These are phyloP conservation scores for Aspergillus leporis DNA, from an alignment of 495 filamentous ascomycete species.

Conservation along the genomic window DNA sequence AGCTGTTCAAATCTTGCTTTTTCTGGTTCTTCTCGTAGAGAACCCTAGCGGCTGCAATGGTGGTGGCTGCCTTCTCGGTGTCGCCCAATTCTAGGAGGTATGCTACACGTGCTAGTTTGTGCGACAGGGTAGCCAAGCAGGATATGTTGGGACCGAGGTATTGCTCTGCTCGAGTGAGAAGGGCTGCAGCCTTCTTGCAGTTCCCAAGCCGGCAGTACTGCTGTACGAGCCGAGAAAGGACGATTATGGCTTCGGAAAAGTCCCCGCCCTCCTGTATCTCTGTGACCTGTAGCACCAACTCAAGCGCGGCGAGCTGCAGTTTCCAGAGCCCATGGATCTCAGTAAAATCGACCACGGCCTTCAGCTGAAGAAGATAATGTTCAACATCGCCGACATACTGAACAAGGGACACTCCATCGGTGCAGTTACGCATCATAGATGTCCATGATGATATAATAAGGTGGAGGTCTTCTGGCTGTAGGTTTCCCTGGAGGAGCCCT, in stretches of 20 bases:
- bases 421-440: constrained; percentile 37
- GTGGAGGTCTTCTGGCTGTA: constrained; percentile 50
- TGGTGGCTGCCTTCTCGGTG: constrained; percentile 49
- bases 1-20: constrained; percentile 28
- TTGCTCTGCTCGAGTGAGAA: constrained; percentile 59
- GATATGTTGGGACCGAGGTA: constrained; percentile 40
- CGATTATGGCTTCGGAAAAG: constrained; percentile 53
- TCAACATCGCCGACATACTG: constrained; percentile 61
- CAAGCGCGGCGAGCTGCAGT: constrained; percentile 47
- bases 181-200: constrained; percentile 67
- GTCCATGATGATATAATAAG: constrained; percentile 40
- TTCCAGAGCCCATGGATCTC: constrained; percentile 69
- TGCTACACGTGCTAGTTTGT: constrained; percentile 72
- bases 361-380: constrained; percentile 61
- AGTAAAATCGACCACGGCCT: constrained; percentile 72
- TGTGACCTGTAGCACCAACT: constrained; percentile 55
- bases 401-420: constrained; percentile 52
- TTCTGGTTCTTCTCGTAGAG: constrained; percentile 41
- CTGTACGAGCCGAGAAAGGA: constrained; percentile 60
- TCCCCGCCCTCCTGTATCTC: constrained; percentile 52
- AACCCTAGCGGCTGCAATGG: constrained; percentile 30
- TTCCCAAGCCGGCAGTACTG: constrained; percentile 80
- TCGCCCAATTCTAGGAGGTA: constrained; percentile 71
- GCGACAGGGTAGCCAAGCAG: constrained; percentile 50
- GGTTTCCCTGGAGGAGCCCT: constrained; percentile 53